phyloP scores from a whole-genome alignment of 225 moss, liverwort and hornwort species.

The Sphagnum tenellum region DNA sequence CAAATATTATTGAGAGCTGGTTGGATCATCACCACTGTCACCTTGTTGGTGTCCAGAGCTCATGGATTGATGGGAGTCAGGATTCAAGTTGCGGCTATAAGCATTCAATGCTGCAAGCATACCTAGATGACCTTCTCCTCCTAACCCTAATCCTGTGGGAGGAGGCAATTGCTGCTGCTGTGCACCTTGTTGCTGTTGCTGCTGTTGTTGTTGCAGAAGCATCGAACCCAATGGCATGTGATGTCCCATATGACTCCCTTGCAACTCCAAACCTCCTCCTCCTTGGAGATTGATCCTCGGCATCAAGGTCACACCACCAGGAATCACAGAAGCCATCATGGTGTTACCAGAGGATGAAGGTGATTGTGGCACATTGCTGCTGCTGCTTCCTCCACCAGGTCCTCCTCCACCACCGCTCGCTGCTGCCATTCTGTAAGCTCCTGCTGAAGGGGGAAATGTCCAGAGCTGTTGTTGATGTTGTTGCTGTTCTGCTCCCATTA shows the following conservation, averaged over 20 bases:
- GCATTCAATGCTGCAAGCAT: constrained; percentile 99
- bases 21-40: constrained; percentile 96
- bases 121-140: constrained; percentile 74
- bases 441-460: constrained; percentile 69
- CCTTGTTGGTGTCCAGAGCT: constrained; percentile 97
- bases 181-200: constrained; percentile 18
- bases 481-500: constrained; percentile 79
- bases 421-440: constrained; percentile 82
- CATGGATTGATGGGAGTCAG: constrained; percentile 81
- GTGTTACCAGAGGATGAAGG: no score
- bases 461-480: constrained; percentile 61
- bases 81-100: constrained; percentile 80
- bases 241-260: constrained; percentile 74
- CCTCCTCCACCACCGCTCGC: constrained; percentile 56
- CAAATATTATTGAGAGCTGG: constrained; percentile 71
- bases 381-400: constrained; percentile 65
- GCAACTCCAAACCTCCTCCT: constrained; percentile 92
- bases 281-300: constrained; percentile 87
- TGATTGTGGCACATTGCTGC: constrained; percentile 20
- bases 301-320: constrained; percentile 90
- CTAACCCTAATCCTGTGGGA: constrained; percentile 69
- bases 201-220: constrained; percentile 85
- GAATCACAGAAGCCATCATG: constrained; percentile 56
- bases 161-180: constrained; percentile 7
- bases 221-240: constrained; percentile 94